Evolutionary conservation across 1,139 yeast genomes (phyloP), one percentile per base, ranked within the genome.

Genomic region (Blastobotrys malaysiensis): DNA sequence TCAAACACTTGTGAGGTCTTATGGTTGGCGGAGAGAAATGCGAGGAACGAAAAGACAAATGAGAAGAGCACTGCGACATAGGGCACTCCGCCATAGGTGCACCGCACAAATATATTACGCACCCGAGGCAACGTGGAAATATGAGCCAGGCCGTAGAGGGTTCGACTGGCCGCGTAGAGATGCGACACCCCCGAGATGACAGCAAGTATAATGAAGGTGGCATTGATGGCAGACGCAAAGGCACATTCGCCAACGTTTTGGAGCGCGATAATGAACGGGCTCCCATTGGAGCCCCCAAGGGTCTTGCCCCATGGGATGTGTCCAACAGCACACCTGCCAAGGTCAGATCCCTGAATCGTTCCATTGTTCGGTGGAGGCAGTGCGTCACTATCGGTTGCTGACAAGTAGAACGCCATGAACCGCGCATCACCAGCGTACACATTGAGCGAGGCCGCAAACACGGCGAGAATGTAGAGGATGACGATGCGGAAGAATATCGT

Each of bases 341-440:
- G 48, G 2, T 48, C 54, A 21, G 31, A 24, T 3, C 36, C 46
- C 5, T 49, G n/a, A 11, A 48, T 19, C 9, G 48, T 52, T 3
- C 54, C 54, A 11, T 31, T 22, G 5, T 48, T 26, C 6, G n/a
- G 45, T 6, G 13, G 24, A 39, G n/a, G 24, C 21, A 2, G 43
- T 21, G 3, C 11, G 31, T 11, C 46, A 13, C 39, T 18, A 22
- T 31, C 36, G 44, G 46, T 11, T 9, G 46, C 44, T n/a, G 39
- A 14, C 6, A 50, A 22, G 19, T 48, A 26, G 39, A 55, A 46
- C 19, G 50, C 51, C 14, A 53, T 52, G 39, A 86, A 70, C 57
- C 93, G 73, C 9, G 88, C 88, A 65, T 86, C 93, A 0, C 93
- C 93, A 50, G 89, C 77, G 67, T 86, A 85, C 50, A 87, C 74